phyloP scores from a whole-genome alignment of 192 early-diverging fungal species.

The Ambispora gerdemannii region DNA sequence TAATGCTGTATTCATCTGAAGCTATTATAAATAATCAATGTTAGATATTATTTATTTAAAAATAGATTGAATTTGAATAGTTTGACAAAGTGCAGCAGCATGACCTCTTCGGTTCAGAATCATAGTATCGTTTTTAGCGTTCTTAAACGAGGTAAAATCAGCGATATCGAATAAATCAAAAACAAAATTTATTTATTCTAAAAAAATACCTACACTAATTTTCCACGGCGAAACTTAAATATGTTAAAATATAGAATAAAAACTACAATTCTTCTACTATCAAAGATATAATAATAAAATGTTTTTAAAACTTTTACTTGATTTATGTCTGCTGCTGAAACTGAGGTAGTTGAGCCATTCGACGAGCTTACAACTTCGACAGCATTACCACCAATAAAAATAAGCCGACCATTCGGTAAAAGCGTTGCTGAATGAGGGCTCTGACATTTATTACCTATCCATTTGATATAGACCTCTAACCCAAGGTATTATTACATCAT shows the following conservation, averaged over 20 bases:
- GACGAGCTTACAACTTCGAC: no score
- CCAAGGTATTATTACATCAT: no score
- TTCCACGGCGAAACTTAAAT: neutral
- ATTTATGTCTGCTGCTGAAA: neutral
- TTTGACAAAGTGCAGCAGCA: neutral
- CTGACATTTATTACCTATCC: no score
- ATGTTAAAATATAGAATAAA: neutral
- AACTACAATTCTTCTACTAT: neutral
- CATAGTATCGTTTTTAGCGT: neutral
- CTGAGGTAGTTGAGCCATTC: neutral
- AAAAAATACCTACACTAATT: neutral
- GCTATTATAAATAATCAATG: neutral
- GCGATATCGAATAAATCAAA: neutral
- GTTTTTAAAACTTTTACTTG: neutral
- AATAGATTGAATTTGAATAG: no score
- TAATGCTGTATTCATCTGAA: neutral
- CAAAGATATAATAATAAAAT: neutral
- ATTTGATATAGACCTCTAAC: no score
- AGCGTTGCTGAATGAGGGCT: neutral
- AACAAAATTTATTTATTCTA: neutral
- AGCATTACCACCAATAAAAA: neutral
- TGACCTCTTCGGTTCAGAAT: neutral
- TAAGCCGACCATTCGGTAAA: neutral
- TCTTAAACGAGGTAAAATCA: neutral
- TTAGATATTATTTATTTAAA: neutral